These are phyloP conservation scores for Allium cepa DNA, from an alignment of 106 monocot genomes.

Conservation along the genomic window DNA sequence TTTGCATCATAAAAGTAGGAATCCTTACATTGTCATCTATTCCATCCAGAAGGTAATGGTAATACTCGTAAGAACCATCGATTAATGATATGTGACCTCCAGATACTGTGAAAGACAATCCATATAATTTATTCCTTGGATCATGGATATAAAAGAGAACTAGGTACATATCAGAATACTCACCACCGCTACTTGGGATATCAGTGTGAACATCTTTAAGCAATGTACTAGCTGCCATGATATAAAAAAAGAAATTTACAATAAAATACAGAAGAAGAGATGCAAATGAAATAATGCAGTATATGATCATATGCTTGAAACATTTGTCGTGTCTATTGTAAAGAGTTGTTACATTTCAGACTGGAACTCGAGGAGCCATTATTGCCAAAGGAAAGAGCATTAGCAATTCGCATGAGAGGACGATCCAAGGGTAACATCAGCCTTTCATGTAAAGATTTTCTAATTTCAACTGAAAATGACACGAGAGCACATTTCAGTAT, in stretches of 20 bases:
- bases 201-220: slow-evolving; percentile 83
- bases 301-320: too few species aligned
- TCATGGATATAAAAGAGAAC: background rate
- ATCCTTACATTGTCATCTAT: slow-evolving; percentile 90
- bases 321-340: too few species aligned
- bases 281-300: background rate
- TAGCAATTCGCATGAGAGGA: slow-evolving; percentile 75
- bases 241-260: background rate
- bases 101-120: slow-evolving; percentile 54
- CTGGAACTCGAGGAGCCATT: slow-evolving; percentile 12
- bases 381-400: slow-evolving; percentile 49
- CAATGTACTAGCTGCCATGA: slow-evolving; percentile 35
- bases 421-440: slow-evolving; percentile 83
- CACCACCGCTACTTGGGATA: slow-evolving; percentile 80
- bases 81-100: slow-evolving; percentile 59
- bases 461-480: slow-evolving; percentile 45
- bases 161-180: slow-evolving; percentile 14
- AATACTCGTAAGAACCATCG: slow-evolving; percentile 97
- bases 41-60: slow-evolving; percentile 92
- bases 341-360: slow-evolving; percentile 28
- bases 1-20: slow-evolving; percentile 1
- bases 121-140: too few species aligned
- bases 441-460: slow-evolving; percentile 77
- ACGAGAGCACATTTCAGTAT: background rate
- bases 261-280: background rate